phyloP scores from a whole-genome alignment of 768 basidiomycete genomes.

The Dictyophora rubrovolvata region DNA sequence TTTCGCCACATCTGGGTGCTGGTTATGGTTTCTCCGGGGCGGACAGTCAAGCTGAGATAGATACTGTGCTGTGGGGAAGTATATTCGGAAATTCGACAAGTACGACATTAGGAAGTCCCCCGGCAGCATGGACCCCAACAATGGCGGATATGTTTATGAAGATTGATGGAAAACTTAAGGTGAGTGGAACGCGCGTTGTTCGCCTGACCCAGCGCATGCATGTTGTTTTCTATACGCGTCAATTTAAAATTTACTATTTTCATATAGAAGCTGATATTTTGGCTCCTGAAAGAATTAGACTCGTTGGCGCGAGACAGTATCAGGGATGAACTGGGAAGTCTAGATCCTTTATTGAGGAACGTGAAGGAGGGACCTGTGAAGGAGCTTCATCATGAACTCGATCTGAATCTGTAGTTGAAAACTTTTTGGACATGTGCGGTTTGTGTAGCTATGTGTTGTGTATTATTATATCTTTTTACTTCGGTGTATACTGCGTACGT shows the following conservation, averaged over 20 bases:
- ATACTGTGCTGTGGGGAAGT: slow-evolving; percentile 63
- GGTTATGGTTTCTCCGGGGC: slow-evolving; percentile 59
- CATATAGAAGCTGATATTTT: slow-evolving; percentile 70
- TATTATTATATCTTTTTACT: slow-evolving; percentile 3
- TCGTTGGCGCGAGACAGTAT: slow-evolving; percentile 70
- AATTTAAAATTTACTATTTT: neutral
- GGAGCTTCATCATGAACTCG: neutral
- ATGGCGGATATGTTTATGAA: slow-evolving; percentile 70
- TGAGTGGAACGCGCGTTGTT: slow-evolving; percentile 22
- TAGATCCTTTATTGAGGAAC: slow-evolving; percentile 69
- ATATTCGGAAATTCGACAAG: slow-evolving; percentile 34
- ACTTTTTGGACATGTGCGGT: neutral
- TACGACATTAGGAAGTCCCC: slow-evolving; percentile 36
- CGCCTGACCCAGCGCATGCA: neutral
- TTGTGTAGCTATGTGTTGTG: neutral
- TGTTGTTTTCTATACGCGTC: neutral
- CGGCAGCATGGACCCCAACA: slow-evolving; percentile 49
- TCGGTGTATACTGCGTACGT: neutral
- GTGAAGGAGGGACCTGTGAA: slow-evolving; percentile 17
- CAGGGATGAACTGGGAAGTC: slow-evolving; percentile 70
- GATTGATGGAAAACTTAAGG: slow-evolving; percentile 80
- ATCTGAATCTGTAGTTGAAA: neutral
- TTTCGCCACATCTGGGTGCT: slow-evolving; percentile 74
- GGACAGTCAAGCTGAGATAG: slow-evolving; percentile 31
- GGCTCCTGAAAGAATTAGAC: slow-evolving; percentile 77